Percentiles rank a stretch among this genome's conserved stretches.
These are phyloP conservation scores for Pythium pyrilobum DNA, from an alignment of 352 stramenopile genomes.

Conservation along the genomic window DNA sequence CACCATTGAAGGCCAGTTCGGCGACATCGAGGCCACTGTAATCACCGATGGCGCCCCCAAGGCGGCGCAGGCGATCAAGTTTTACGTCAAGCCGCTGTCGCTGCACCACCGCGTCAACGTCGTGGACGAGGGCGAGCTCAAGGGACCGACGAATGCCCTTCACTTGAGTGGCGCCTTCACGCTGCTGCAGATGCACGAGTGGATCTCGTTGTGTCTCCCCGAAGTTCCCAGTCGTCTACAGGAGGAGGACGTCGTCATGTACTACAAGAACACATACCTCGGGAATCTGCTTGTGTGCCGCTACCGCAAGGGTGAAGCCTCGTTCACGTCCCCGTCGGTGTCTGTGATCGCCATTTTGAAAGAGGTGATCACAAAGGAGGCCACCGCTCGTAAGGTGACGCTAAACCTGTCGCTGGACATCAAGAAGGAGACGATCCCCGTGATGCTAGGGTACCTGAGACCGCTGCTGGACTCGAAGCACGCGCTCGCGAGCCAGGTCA, in stretches of 20 bases:
- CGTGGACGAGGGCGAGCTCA: conserved; percentile 44
- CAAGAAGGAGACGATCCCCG: conserved; percentile 68
- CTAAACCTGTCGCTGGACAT: conserved; percentile 79
- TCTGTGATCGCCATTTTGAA: conserved; percentile 84
- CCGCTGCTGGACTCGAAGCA: conserved; percentile 68
- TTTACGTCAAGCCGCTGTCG: conserved; percentile 79
- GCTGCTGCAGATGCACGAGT: conserved; percentile 84
- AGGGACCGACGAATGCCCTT: conserved; percentile 52
- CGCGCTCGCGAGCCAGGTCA: conserved; percentile 63
- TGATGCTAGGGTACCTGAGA: conserved; percentile 62
- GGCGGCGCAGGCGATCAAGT: conserved; percentile 59
- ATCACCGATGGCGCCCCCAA: conserved; percentile 60
- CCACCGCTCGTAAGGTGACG: conserved; percentile 67
- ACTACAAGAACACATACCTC: conserved; percentile 77
- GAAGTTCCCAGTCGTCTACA: conserved; percentile 71
- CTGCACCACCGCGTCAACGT: conserved; percentile 77
- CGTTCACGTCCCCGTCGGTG: conserved; percentile 70
- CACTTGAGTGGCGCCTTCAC: conserved; percentile 74
- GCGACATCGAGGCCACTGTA: conserved; percentile 71
- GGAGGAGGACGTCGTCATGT: conserved; percentile 61
- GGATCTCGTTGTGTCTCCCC: conserved; percentile 71
- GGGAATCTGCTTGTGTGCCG: conserved; percentile 66
- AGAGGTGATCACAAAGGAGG: conserved; percentile 82
- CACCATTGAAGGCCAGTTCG: conserved; percentile 84
- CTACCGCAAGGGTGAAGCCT: conserved; percentile 68